Base-by-base conservation (phyloP, 2,329 filamentous ascomycete genomes). In the Botrytis paeoniae region DNA sequence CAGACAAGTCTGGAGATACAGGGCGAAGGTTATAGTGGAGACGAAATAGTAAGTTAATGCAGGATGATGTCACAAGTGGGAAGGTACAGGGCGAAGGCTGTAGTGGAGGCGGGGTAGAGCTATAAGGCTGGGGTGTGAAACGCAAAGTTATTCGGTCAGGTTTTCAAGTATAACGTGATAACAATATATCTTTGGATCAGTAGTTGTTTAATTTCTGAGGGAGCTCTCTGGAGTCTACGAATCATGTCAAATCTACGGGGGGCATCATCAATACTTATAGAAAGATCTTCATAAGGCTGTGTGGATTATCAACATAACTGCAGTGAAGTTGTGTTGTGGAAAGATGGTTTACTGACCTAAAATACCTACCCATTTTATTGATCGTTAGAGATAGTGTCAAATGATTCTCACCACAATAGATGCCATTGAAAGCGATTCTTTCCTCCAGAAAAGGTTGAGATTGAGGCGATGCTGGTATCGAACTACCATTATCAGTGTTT, bases 401-500 rank as follows among this genome's bases (percentile, higher is more conserved):
- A 8, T 48, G 1, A 25, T 10, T 10, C 22, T 25, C 20, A 9
- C 45, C 22, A 25, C 45, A 48, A 48, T 45, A 1, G 1, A 20
- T 8, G 18, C 18, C 20, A 20, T 45, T 6, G 16, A 45, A 45
- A 45, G 43, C 43, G 43, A 20, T 1, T 20, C 18, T 20, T 8
- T 7, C 2, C 16, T 20, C 1, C 43, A 43, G 14, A 1, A 6
- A 16, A 6, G 0, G 3, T 18, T 20, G 18, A 18, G 1, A 20
- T 45, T 45, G 18, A 45, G 18, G 43, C 43, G 1, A 7, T 45
- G 43, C 18, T 45, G 7, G 43, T 45, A 18, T 45, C 43, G 4
- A 22, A 22, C 43, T 45, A 45, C 3, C 43, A 22, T 45, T 43
- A 43, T 20, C 41, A 1, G 41, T 18, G 2, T 7, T 43, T 43